A percentile compares a stretch with the other conserved stretches of the same genome.
These are phyloP conservation scores for Ogataea glucozyma DNA, from an alignment of 805 yeast species.

Conservation along the genomic window DNA sequence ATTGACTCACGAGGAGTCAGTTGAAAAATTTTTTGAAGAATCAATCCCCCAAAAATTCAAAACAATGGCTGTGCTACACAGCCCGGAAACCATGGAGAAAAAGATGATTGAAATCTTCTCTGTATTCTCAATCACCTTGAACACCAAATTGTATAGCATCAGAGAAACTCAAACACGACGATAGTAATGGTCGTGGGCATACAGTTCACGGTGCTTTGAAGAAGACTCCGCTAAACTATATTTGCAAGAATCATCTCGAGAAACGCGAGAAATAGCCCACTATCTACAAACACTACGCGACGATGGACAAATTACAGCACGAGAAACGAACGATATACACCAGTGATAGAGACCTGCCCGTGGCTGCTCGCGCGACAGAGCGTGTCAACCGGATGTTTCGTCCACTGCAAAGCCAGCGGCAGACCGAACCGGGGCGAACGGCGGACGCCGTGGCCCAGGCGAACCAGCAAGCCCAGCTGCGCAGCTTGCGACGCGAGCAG, in stretches of 20 bases:
- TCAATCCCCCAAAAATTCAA: not conserved
- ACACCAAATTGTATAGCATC: too few species aligned
- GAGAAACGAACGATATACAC: not conserved
- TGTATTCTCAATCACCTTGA: too few species aligned
- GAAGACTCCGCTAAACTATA: too few species aligned
- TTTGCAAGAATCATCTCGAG: too few species aligned
- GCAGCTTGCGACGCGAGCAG: slow-evolving; percentile 19
- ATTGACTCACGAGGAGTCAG: not conserved
- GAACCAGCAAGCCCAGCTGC: slow-evolving; percentile 9
- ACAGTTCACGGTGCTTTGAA: too few species aligned
- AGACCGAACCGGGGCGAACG: slow-evolving; percentile 4
- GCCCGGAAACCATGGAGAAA: too few species aligned
- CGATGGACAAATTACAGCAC: too few species aligned
- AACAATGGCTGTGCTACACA: not conserved
- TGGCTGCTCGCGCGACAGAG: slow-evolving; percentile 6
- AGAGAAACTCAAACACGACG: too few species aligned
- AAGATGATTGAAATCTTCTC: too few species aligned
- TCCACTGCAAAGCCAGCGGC: slow-evolving; percentile 19
- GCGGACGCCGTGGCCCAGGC: slow-evolving; percentile 1
- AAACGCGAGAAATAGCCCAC: too few species aligned
- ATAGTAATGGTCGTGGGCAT: too few species aligned
- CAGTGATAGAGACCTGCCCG: not conserved
- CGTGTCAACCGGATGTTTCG: slow-evolving; percentile 24
- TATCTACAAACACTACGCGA: too few species aligned
- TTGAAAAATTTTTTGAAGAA: not conserved